Percentiles rank a stretch among this genome's conserved stretches.
phyloP scores from a whole-genome alignment of 306 rosid species.

The Prunus davidiana region DNA sequence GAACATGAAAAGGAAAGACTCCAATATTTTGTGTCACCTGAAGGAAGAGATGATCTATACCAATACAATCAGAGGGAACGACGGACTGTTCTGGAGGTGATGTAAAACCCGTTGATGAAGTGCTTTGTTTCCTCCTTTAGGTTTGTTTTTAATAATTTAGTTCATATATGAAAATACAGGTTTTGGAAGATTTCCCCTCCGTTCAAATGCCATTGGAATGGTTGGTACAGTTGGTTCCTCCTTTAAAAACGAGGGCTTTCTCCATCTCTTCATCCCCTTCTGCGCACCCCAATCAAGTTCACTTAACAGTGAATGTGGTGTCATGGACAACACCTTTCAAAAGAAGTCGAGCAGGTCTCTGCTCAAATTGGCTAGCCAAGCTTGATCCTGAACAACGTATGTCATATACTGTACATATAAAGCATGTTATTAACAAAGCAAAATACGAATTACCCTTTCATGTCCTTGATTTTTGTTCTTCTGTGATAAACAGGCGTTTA shows the following conservation, averaged over 20 bases:
- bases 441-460: neutral
- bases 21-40: constrained; percentile 84
- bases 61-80: constrained; percentile 93
- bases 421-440: neutral
- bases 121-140: neutral
- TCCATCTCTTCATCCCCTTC: constrained; percentile 76
- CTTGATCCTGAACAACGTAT: constrained; percentile 65
- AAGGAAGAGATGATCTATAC: constrained; percentile 96
- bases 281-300: constrained; percentile 76
- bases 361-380: constrained; percentile 84
- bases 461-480: constrained; percentile 15
- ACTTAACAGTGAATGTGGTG: constrained; percentile 76
- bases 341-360: constrained; percentile 68
- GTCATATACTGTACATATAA: constrained; percentile 3
- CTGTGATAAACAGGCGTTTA: constrained; percentile 41
- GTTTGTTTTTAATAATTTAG: neutral
- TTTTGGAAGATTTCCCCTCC: constrained; percentile 84
- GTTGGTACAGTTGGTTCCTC: constrained; percentile 92
- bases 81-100: constrained; percentile 89
- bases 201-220: constrained; percentile 91
- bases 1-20: constrained; percentile 88
- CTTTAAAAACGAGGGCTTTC: constrained; percentile 75
- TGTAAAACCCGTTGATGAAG: constrained; percentile 12
- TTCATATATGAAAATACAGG: constrained; percentile 36
- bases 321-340: constrained; percentile 84